phyloP scores from a whole-genome alignment of 768 basidiomycete genomes.

The Termitomyces bulborhizus region DNA sequence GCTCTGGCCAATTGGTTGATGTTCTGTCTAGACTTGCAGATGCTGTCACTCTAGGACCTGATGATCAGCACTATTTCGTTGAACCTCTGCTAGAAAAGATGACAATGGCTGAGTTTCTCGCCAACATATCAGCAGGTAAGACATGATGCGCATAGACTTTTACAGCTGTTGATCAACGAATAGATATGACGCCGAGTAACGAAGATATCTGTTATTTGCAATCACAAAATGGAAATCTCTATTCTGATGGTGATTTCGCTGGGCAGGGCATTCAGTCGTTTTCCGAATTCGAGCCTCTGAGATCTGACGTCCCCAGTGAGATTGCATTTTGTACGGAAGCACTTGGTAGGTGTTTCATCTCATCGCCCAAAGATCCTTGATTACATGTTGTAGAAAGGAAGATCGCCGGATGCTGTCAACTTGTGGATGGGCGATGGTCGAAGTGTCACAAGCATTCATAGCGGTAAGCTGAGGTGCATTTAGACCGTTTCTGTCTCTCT shows the following conservation, averaged over 20 bases:
- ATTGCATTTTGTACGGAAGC: slow-evolving; percentile 74
- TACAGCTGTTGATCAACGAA: background rate
- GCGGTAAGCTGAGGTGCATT: slow-evolving; percentile 41
- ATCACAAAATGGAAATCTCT: slow-evolving; percentile 89
- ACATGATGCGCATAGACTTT: background rate
- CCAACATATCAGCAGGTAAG: slow-evolving; percentile 27
- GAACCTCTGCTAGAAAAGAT: slow-evolving; percentile 70
- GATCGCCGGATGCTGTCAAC: slow-evolving; percentile 82
- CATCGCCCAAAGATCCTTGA: background rate
- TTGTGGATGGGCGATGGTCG: slow-evolving; percentile 82
- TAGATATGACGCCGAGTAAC: slow-evolving; percentile 5
- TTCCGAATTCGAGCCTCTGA: slow-evolving; percentile 61
- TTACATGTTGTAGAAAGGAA: slow-evolving; percentile 29
- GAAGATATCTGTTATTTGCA: slow-evolving; percentile 67
- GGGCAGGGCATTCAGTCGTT: slow-evolving; percentile 17
- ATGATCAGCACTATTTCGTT: slow-evolving; percentile 60
- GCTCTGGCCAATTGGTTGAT: slow-evolving; percentile 5
- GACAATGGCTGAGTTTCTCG: slow-evolving; percentile 54
- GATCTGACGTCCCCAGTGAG: slow-evolving; percentile 60
- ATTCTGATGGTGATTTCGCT: slow-evolving; percentile 38
- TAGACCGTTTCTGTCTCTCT: background rate
- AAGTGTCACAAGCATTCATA: slow-evolving; percentile 83
- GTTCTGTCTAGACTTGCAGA: slow-evolving; percentile 58
- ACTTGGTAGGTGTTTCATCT: slow-evolving; percentile 52
- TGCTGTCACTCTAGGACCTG: slow-evolving; percentile 50